Evolutionary conservation across 176 grass and related monocot genomes (phyloP).

Genomic region (Phoenix dactylifera): DNA sequence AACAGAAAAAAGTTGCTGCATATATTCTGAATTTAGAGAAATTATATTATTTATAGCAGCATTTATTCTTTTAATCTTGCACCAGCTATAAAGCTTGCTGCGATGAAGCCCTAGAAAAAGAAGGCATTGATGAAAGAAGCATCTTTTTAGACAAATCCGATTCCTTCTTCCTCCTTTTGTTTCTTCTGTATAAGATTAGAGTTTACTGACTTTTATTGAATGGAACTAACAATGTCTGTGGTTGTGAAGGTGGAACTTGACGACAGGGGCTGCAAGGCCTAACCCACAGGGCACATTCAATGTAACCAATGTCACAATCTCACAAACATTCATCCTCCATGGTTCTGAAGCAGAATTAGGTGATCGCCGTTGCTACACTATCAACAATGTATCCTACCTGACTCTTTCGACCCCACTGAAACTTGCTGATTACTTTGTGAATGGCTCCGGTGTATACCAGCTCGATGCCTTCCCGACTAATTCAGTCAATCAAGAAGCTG

Average conservation of each 20-base stretch:
- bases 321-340: conserved; percentile 2
- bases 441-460: conserved; percentile 1
- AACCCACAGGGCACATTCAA: conserved; percentile 9
- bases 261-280: conserved; percentile 7
- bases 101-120: no score
- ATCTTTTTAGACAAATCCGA: no score
- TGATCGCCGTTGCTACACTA: neutral
- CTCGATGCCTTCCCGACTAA: conserved; percentile 2
- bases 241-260: conserved; percentile 6
- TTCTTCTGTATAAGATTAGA: no score
- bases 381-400: conserved; percentile 4
- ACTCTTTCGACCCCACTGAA: neutral
- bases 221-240: conserved; percentile 2
- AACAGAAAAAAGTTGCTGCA: no score
- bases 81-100: no score
- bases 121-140: no score
- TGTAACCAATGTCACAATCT: neutral
- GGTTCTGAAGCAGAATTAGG: neutral
- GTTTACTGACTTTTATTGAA: neutral
- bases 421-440: conserved; percentile 5
- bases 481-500: conserved; percentile 2
- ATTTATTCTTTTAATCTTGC: neutral
- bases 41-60: neutral
- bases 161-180: no score
- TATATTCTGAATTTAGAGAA: no score